A percentile compares a stretch with the other conserved stretches of the same genome.
These are phyloP conservation scores for Xylariaceae sp. DNA, from an alignment of 2,329 filamentous ascomycete species.

Conservation along the genomic window DNA sequence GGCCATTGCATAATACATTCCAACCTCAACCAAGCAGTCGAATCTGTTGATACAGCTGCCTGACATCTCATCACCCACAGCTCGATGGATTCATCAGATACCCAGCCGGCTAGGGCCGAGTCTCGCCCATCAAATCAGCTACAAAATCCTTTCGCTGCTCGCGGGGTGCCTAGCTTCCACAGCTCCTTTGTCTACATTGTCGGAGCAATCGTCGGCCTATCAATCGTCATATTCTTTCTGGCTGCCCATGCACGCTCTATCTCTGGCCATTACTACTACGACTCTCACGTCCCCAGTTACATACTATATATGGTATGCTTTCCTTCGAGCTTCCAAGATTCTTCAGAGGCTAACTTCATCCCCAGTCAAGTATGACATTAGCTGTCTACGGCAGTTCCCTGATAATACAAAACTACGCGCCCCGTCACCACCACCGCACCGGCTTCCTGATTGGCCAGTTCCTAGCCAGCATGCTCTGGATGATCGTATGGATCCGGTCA, in stretches of 20 bases:
- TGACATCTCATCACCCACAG: too few species aligned
- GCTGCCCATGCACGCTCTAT: constrained; percentile 38
- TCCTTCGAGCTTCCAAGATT: not conserved
- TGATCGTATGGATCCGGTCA: constrained; percentile 40
- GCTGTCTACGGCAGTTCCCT: constrained; percentile 37
- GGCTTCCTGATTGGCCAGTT: constrained; percentile 31
- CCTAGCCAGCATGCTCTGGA: constrained; percentile 41
- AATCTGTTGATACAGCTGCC: too few species aligned
- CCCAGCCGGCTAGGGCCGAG: too few species aligned
- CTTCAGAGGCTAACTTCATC: constrained; percentile 13
- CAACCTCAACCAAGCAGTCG: too few species aligned
- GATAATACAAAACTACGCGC: constrained; percentile 35
- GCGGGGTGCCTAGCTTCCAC: constrained; percentile 36
- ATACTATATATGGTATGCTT: constrained; percentile 44
- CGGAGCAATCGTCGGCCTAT: constrained; percentile 36
- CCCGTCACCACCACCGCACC: constrained; percentile 28
- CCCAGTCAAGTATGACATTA: constrained; percentile 38
- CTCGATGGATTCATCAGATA: too few species aligned
- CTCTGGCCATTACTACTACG: constrained; percentile 27
- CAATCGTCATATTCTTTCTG: constrained; percentile 37
- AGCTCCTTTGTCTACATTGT: constrained; percentile 36
- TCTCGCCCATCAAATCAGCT: too few species aligned
- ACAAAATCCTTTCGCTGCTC: constrained; percentile 15
- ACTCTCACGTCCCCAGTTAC: constrained; percentile 37
- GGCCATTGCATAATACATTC: too few species aligned